Conservation (phyloP, 164 flowering plant species). For the Tetrastigma voinierianum region DNA sequence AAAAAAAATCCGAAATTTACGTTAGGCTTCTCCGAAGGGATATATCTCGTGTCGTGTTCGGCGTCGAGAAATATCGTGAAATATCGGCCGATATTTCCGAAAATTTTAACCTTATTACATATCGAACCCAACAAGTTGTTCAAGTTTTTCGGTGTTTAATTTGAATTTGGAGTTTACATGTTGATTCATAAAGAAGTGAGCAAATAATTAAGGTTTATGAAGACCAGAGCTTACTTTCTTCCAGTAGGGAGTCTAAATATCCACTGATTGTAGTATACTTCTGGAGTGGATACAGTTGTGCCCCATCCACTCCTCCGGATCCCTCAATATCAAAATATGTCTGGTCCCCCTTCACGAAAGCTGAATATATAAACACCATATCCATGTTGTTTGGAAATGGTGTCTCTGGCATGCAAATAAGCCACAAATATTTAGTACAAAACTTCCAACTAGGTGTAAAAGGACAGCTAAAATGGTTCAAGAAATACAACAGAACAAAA, state of each 20-base stretch:
- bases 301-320: constrained; percentile 57
- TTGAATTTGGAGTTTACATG: background rate
- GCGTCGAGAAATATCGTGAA: too few species aligned
- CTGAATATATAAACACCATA: constrained; percentile 66
- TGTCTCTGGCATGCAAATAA: constrained; percentile 51
- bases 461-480: background rate
- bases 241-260: constrained; percentile 51
- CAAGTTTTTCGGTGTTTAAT: too few species aligned
- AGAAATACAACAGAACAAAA: background rate
- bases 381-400: constrained; percentile 68
- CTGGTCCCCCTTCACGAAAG: constrained; percentile 81
- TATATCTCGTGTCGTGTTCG: too few species aligned
- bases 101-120: too few species aligned
- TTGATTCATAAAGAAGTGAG: background rate
- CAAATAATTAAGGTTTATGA: background rate
- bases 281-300: constrained; percentile 64
- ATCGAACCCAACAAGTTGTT: too few species aligned
- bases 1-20: too few species aligned
- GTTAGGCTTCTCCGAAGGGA: too few species aligned
- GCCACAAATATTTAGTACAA: background rate
- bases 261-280: constrained; percentile 67
- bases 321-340: constrained; percentile 64
- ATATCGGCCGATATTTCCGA: too few species aligned
- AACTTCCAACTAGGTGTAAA: background rate
- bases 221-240: constrained; percentile 1